Evolutionary conservation across 352 stramenopile genomes (phyloP), one percentile per base, ranked within the genome.

Genomic region (Pythium vanterpoolii): DNA sequence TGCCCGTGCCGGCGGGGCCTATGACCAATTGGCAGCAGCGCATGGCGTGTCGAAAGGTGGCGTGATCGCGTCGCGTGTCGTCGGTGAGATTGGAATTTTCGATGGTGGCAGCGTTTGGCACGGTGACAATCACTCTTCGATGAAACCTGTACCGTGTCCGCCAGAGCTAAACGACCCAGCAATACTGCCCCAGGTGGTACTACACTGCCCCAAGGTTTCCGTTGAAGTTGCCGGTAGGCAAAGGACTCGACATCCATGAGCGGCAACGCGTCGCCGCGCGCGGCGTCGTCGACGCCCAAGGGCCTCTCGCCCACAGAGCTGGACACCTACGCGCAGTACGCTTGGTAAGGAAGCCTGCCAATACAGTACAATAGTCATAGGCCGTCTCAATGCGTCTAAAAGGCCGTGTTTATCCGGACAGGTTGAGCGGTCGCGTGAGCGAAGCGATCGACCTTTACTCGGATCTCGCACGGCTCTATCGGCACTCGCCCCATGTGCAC

Each of bases 1-100:
- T 97, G 44, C 90, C 90, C 19, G 87, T 96, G 36, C 90, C 90
- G 51, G 90, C 90, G 51, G 90, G 90, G 24, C 90, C 90, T 75
- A 97, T 95, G 45, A 97, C 87, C 56, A 97, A 75, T 52, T 97
- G 90, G 68, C 88, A 93, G 67, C 86, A 93, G 60, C 86, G 81
- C 85, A 96, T 95, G 58, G 72, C 34, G 34, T 23, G 42, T 47
- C 40, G 33, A n/a, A n/a, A n/a, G n/a, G n/a, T n/a, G n/a, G n/a
- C n/a, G n/a, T n/a, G n/a, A n/a, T n/a, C n/a, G n/a, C n/a, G n/a
- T n/a, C n/a, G n/a, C n/a, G n/a, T n/a, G n/a, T n/a, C n/a, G n/a
- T n/a, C n/a, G n/a, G n/a, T n/a, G n/a, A n/a, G n/a, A n/a, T n/a
- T n/a, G n/a, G 8, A 36, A 11, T 63, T 31, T 60, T 48, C 27